A percentile compares a stretch with the other conserved stretches of the same genome.
Conservation (phyloP, 768 basidiomycete species). For the Favolaschia claudopus region DNA sequence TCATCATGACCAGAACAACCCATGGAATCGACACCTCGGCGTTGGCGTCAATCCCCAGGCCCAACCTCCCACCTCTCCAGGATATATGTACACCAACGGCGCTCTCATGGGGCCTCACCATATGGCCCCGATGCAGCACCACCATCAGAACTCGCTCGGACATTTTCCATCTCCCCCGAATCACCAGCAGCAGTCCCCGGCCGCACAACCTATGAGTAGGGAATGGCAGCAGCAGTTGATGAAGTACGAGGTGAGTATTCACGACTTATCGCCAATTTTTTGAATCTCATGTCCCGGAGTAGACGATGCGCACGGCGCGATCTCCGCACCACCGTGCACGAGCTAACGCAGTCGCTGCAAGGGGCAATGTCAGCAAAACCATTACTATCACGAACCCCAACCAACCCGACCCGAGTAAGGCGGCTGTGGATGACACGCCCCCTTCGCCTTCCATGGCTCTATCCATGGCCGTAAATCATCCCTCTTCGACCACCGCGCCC, state of each 20-base stretch:
- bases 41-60: constrained; percentile 49
- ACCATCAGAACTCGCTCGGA: constrained; percentile 81
- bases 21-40: constrained; percentile 69
- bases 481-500: constrained; percentile 80
- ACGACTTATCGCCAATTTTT: constrained; percentile 24
- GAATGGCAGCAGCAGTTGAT: constrained; percentile 96
- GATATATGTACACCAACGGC: constrained; percentile 81
- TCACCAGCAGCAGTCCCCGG: constrained; percentile 63
- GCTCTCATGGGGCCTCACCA: constrained; percentile 69
- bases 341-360: constrained; percentile 92
- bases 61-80: constrained; percentile 69
- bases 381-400: constrained; percentile 95
- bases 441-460: constrained; percentile 42
- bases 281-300: constrained; percentile 27
- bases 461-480: constrained; percentile 58
- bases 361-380: constrained; percentile 85
- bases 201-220: constrained; percentile 72
- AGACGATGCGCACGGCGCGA: constrained; percentile 87
- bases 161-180: constrained; percentile 85
- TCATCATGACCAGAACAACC: constrained; percentile 73
- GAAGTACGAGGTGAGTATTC: constrained; percentile 83
- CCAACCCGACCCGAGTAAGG: too few relatives aligned
- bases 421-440: constrained; percentile 41
- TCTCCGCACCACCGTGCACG: constrained; percentile 95
- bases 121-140: constrained; percentile 62